Base-by-base conservation (phyloP, 2,329 filamentous ascomycete genomes). In the Calonectria leucothoes region DNA sequence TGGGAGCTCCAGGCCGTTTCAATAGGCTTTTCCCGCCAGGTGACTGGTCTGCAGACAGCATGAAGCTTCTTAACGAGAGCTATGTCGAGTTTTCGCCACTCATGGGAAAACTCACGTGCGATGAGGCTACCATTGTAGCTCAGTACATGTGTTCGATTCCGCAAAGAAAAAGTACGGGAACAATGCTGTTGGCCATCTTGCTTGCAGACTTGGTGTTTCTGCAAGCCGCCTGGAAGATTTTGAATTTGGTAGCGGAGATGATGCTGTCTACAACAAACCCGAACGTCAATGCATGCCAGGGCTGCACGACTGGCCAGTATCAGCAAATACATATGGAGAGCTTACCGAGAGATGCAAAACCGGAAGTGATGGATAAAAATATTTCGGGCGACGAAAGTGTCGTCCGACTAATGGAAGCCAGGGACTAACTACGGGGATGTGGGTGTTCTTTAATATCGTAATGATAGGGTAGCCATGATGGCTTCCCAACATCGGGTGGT, bases 121-220 rank as follows among this genome's bases (percentile, higher is more conserved):
- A 39, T 1, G 66, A 72, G 1, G 25, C 74, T 0, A 76, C 71
- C 1, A 70, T 76, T 7, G 75, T 72, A 12, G 52, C 66, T 4
- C 74, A 76, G 23, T 76, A 76, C 55, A 57, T 76, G 6, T 76
- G 75, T 3, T 74, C 71, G 15, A 67, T 76, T 7, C 75, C 75
- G 1, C 37, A 70, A 35, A 68, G 63, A 25, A 76, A 76, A 20
- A 76, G 69, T 6, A 66, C 55, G 0, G 71, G 74, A 0, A 55
- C 75, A 0, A 76, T 76, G 75, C 45, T 76, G 0, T 11, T 74
- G 1, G 75, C 75, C 0, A 76, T 76, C 2, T 12, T 76, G 3
- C 65, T 76, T 0, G 75, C 74, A 15, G 52, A 76, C 11, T 27
- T 76, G 2, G 75, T 76, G 17, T 76, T 76, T 20, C n/a, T 76